Percentiles rank a stretch among this genome's conserved stretches.
These are phyloP conservation scores for Schizothecium vesticola DNA, from an alignment of 495 filamentous ascomycete species.

Conservation along the genomic window DNA sequence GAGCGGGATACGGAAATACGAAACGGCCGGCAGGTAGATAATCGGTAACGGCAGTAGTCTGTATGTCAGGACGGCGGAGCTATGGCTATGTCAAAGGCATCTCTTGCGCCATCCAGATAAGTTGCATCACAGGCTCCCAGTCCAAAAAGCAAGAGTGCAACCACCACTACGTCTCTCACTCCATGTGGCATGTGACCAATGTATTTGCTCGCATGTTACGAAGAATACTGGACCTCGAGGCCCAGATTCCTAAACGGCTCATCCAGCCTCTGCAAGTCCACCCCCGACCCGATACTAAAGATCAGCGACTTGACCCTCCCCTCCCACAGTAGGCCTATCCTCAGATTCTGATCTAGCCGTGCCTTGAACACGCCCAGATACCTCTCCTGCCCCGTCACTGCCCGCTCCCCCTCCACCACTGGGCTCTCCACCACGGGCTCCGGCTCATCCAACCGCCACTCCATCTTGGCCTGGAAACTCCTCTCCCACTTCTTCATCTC, in stretches of 20 bases:
- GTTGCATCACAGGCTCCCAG: not conserved
- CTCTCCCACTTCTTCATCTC: slow-evolving; percentile 33
- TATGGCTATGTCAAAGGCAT: not conserved
- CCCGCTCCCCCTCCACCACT: not conserved
- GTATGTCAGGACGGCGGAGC: not conserved
- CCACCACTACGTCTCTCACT: not conserved
- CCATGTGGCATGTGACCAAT: not conserved
- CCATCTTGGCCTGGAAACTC: slow-evolving; percentile 51
- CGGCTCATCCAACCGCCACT: slow-evolving; percentile 46
- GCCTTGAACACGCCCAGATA: slow-evolving; percentile 87
- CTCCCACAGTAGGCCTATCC: slow-evolving; percentile 86
- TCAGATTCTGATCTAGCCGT: slow-evolving; percentile 76
- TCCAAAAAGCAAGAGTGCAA: not conserved
- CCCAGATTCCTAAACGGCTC: slow-evolving; percentile 71
- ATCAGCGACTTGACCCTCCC: slow-evolving; percentile 87
- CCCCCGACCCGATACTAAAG: slow-evolving; percentile 77
- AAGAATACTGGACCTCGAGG: slow-evolving; percentile 87
- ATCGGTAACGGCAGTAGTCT: not conserved
- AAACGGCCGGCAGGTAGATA: not conserved
- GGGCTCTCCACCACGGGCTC: slow-evolving; percentile 2
- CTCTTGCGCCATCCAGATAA: not conserved
- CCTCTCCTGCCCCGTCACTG: slow-evolving; percentile 44
- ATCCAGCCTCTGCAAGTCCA: slow-evolving; percentile 67
- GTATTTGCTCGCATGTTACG: slow-evolving; percentile 44
- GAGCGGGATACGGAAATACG: too few relatives aligned